Evolutionary conservation across 2,329 filamentous ascomycete species (phyloP).

Genomic region (Penicillium freii): DNA sequence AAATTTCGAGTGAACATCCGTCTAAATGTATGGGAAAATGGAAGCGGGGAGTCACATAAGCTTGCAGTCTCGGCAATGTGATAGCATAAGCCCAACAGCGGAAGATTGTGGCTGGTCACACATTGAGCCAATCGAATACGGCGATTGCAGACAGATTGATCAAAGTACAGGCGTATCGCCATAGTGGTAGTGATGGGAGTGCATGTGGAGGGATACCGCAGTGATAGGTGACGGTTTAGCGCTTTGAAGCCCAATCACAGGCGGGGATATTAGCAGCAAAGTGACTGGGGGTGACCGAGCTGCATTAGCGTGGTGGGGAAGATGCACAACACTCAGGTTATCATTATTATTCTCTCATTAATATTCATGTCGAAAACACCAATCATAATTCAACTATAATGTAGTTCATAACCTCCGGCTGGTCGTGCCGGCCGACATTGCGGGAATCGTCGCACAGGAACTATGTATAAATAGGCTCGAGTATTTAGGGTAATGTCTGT

Average conservation of each 20-base stretch:
- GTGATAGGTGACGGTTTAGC: slow-evolving; percentile 23
- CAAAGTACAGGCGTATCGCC: slow-evolving; percentile 10
- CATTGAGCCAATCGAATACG: slow-evolving; percentile 12
- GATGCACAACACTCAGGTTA: slow-evolving; percentile 1
- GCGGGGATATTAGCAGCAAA: slow-evolving; percentile 3
- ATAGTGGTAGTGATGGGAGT: not conserved
- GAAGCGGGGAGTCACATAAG: slow-evolving; percentile 17
- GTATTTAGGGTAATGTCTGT: not conserved
- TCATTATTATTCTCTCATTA: not conserved
- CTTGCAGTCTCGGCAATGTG: slow-evolving; percentile 9
- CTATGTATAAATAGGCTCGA: not conserved
- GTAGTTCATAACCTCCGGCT: not conserved
- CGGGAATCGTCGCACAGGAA: not conserved
- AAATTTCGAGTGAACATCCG: slow-evolving; percentile 5
- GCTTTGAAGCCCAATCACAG: slow-evolving; percentile 18
- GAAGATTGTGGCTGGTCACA: slow-evolving; percentile 4
- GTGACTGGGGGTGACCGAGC: slow-evolving; percentile 22
- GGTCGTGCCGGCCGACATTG: not conserved
- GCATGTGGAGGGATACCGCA: slow-evolving; percentile 6
- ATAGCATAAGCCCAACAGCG: slow-evolving; percentile 11
- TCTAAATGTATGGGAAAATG: slow-evolving; percentile 17
- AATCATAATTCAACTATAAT: not conserved
- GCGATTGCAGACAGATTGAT: not conserved
- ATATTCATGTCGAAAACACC: not conserved
- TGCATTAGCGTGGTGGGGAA: slow-evolving; percentile 24